These are phyloP conservation scores for Phoenix roebelenii DNA, from an alignment of 176 grass and related monocot genomes.

Conservation along the genomic window DNA sequence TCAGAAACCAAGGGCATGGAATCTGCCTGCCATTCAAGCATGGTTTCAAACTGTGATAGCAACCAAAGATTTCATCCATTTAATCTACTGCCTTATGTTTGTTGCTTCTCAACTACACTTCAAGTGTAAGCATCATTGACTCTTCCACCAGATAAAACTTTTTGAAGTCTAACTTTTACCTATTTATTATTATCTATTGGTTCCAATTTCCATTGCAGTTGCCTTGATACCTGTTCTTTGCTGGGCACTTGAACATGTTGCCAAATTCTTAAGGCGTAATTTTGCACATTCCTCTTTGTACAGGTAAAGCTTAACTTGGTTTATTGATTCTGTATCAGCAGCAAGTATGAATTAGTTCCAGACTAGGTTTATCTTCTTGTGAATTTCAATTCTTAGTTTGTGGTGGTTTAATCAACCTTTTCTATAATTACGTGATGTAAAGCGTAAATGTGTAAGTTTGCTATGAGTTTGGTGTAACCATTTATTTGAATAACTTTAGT, in stretches of 20 bases:
- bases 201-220: constrained; percentile 50
- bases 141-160: too few species aligned
- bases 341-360: too few species aligned
- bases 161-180: too few species aligned
- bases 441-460: too few species aligned
- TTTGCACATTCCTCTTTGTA: constrained; percentile 69
- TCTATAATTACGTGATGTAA: too few species aligned
- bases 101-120: constrained; percentile 70
- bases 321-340: too few species aligned
- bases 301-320: constrained; percentile 36
- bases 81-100: constrained; percentile 90
- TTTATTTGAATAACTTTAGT: too few species aligned
- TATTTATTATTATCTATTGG: constrained; percentile 1
- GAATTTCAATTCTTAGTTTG: too few species aligned
- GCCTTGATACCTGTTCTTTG: constrained; percentile 79
- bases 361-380: too few species aligned
- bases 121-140: constrained; percentile 51
- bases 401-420: too few species aligned
- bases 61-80: constrained; percentile 84
- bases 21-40: constrained; percentile 37
- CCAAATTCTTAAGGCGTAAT: constrained; percentile 70
- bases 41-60: constrained; percentile 68
- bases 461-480: too few species aligned
- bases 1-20: constrained; percentile 83
- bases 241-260: constrained; percentile 77